Conservation (phyloP, 2,329 filamentous ascomycete genomes). For the Septoria linicola region DNA sequence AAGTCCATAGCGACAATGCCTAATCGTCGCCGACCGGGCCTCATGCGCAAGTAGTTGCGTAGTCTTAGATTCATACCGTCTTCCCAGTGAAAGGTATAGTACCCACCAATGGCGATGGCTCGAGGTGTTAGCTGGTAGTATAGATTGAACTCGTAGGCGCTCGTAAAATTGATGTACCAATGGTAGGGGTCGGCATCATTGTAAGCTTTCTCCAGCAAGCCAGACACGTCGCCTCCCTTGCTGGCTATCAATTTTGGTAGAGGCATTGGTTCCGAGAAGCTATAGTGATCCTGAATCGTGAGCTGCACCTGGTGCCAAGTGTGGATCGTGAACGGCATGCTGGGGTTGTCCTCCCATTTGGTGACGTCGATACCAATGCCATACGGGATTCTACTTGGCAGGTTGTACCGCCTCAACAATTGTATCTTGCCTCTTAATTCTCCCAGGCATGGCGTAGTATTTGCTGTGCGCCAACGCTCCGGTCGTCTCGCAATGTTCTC, state of each 20-base stretch:
- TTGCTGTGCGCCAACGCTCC: constrained; percentile 36
- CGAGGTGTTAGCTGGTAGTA: constrained; percentile 38
- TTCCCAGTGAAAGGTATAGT: constrained; percentile 45
- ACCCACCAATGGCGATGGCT: constrained; percentile 47
- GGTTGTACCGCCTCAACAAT: constrained; percentile 37
- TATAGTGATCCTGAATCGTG: constrained; percentile 52
- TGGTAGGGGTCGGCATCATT: constrained; percentile 28
- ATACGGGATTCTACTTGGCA: constrained; percentile 26
- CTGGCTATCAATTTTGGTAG: constrained; percentile 42
- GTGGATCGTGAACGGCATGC: constrained; percentile 39
- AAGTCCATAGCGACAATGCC: constrained; percentile 42
- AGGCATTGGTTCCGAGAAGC: constrained; percentile 41
- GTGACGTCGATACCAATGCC: constrained; percentile 40
- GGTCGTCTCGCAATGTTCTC: constrained; percentile 29
- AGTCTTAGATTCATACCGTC: constrained; percentile 46
- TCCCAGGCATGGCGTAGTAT: constrained; percentile 36
- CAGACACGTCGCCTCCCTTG: constrained; percentile 43
- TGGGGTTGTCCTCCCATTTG: constrained; percentile 39
- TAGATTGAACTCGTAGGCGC: constrained; percentile 46
- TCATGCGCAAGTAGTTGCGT: constrained; percentile 34
- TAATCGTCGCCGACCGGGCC: constrained; percentile 33
- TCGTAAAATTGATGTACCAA: constrained; percentile 49
- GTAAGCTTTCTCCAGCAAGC: constrained; percentile 41
- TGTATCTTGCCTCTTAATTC: constrained; percentile 40
- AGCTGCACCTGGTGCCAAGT: constrained; percentile 41